These are phyloP conservation scores for Ligustrum vulgare DNA, from an alignment of 257 asterid genomes.

Conservation along the genomic window DNA sequence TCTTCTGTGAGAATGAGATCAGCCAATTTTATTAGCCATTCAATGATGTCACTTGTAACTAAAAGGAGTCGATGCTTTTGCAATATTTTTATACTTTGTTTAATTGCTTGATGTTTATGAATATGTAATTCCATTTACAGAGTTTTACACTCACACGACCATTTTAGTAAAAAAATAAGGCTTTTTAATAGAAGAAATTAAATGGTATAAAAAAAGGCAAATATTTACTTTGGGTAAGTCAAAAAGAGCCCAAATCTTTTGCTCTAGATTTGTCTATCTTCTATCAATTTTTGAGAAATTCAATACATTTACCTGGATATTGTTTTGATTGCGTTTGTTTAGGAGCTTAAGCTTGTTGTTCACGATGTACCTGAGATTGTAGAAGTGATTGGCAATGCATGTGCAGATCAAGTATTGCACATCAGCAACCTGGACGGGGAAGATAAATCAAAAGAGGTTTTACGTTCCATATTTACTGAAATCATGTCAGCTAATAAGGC, in stretches of 20 bases:
- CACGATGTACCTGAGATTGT: constrained; percentile 84
- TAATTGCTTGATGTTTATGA: neutral
- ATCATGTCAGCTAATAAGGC: constrained; percentile 72
- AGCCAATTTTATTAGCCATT: neutral
- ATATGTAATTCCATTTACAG: neutral
- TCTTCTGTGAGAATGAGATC: constrained; percentile 11
- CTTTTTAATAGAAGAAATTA: neutral
- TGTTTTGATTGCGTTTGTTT: constrained; percentile 14
- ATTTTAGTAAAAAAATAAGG: neutral
- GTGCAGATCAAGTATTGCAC: constrained; percentile 42
- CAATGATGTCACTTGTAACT: constrained; percentile 16
- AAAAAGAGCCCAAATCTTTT: constrained; percentile 3
- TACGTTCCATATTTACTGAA: constrained; percentile 57
- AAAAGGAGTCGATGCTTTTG: neutral
- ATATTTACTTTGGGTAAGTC: neutral
- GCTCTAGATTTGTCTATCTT: constrained; percentile 5
- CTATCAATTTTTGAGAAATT: neutral
- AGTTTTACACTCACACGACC: neutral
- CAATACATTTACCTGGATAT: constrained; percentile 14
- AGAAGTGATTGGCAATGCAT: constrained; percentile 67
- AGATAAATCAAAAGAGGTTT: constrained; percentile 52
- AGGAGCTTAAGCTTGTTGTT: constrained; percentile 79
- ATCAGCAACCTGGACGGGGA: constrained; percentile 46
- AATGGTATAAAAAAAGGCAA: neutral
- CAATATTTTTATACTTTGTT: neutral